Base-by-base conservation (phyloP, 2,329 filamentous ascomycete genomes). In the Lithohypha guttulata region DNA sequence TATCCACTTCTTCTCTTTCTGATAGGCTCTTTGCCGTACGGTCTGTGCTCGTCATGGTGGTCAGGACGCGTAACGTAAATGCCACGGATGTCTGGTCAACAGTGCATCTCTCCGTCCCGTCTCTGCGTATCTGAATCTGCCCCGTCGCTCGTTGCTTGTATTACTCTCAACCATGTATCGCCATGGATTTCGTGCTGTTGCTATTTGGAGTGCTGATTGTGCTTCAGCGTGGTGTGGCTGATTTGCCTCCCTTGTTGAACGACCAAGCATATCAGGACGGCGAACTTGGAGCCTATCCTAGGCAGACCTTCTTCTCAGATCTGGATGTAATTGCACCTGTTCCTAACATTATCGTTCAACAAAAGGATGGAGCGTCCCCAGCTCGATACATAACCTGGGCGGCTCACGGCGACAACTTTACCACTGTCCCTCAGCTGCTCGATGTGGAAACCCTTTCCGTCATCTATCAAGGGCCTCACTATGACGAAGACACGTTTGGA, bases 271-370 rank as follows among this genome's bases (percentile, higher is more conserved):
- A 34, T 25, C 20, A 9, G 11, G 6, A 8, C 4, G 32, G 32
- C 14, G 32, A 34, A 20, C 19, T 34, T 6, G 32, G 32, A n/a
- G 18, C 32, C 9, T 34, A 34, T 25, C 32, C 32, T 11, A 34
- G 8, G 14, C 32, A 34, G 15, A 34, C 32, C 20, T 34, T 34
- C 20, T 34, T 34, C 19, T 34, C 32, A 7, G 32, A 34, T 20
- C 32, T 23, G 6, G 32, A 21, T 6, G 13, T 34, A 10, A 22
- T 23, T 10, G 32, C 32, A 14, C 32, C 32, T 5, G 18, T 34
- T 8, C 18, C 32, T n/a, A 34, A 34, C 23, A 20, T 34, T 18
- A 15, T 34, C 32, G 32, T 34, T 8, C 18, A 34, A 25, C 17
- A 21, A 18, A 13, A 34, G 6, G 6, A 13, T 15, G 20, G 6